Evolutionary conservation across 1,284 basidiomycete species (phyloP).

Genomic region (Malassezia nana): DNA sequence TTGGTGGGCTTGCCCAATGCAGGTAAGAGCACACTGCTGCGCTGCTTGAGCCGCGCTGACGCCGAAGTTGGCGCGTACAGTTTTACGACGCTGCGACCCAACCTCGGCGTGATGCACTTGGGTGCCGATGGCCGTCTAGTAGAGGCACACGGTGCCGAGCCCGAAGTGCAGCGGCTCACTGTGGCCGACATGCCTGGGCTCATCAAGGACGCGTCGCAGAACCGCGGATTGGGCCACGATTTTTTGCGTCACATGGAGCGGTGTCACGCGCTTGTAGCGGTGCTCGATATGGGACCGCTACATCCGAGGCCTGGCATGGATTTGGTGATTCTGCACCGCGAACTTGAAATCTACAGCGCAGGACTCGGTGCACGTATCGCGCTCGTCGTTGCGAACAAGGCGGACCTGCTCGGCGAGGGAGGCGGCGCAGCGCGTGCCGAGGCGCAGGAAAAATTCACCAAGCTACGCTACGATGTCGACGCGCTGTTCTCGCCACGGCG

Average conservation of each 20-base stretch:
- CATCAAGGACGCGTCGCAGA: constrained; percentile 69
- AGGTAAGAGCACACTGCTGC: constrained; percentile 65
- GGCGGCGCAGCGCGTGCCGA: not conserved
- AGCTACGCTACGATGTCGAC: constrained; percentile 9
- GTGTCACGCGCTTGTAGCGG: constrained; percentile 77
- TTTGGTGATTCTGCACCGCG: constrained; percentile 61
- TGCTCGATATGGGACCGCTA: constrained; percentile 69
- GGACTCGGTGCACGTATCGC: constrained; percentile 59
- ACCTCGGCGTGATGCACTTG: constrained; percentile 80
- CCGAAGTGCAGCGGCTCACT: constrained; percentile 64
- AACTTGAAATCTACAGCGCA: constrained; percentile 70
- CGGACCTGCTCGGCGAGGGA: constrained; percentile 53
- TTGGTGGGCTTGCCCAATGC: constrained; percentile 94
- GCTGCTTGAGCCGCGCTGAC: constrained; percentile 70
- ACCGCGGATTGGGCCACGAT: constrained; percentile 83
- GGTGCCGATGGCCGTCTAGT: constrained; percentile 55
- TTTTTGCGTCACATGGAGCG: constrained; percentile 90
- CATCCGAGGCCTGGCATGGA: constrained; percentile 57
- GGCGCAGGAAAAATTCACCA: constrained; percentile 10
- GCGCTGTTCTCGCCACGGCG: constrained; percentile 5
- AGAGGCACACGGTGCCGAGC: constrained; percentile 3
- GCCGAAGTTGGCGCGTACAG: constrained; percentile 83
- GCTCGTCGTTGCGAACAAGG: constrained; percentile 84
- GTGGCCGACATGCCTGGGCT: constrained; percentile 97
- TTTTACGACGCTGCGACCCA: constrained; percentile 89